These are phyloP conservation scores for Sclerotinia nivalis DNA, from an alignment of 2,329 filamentous ascomycete species.

Conservation along the genomic window DNA sequence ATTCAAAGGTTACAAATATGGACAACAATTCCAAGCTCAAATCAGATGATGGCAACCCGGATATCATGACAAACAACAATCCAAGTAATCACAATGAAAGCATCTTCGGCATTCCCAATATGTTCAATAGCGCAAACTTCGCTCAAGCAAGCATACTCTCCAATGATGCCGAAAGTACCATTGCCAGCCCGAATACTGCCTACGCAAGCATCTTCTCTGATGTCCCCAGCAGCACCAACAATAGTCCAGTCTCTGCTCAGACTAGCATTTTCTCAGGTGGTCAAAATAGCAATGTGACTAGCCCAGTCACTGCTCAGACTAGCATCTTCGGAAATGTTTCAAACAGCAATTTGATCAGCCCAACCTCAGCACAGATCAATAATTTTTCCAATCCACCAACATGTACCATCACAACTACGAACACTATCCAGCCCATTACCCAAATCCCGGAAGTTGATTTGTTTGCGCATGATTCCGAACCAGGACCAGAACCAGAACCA, in stretches of 20 bases:
- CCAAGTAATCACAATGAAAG: neutral
- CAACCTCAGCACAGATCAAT: neutral
- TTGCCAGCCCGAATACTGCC: neutral
- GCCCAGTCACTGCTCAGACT: neutral
- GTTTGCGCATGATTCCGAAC: neutral
- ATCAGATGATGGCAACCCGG: neutral
- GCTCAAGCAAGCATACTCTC: neutral
- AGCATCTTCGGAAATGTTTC: conserved; percentile 1
- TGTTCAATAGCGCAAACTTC: conserved; percentile 15
- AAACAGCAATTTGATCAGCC: neutral
- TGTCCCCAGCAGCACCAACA: neutral
- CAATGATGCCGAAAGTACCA: neutral
- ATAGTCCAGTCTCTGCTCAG: neutral
- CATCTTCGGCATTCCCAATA: conserved; percentile 2
- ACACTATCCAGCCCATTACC: neutral
- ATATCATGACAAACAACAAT: too few species aligned
- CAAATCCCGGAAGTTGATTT: neutral
- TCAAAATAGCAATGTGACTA: neutral
- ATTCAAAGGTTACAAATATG: neutral
- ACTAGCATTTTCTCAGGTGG: neutral
- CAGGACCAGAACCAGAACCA: neutral
- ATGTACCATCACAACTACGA: neutral
- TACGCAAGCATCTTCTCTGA: neutral
- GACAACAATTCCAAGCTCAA: neutral
- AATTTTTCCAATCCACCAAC: neutral